Conservation (phyloP, 106 monocot genomes). For the Apostasia shenzhenica region DNA sequence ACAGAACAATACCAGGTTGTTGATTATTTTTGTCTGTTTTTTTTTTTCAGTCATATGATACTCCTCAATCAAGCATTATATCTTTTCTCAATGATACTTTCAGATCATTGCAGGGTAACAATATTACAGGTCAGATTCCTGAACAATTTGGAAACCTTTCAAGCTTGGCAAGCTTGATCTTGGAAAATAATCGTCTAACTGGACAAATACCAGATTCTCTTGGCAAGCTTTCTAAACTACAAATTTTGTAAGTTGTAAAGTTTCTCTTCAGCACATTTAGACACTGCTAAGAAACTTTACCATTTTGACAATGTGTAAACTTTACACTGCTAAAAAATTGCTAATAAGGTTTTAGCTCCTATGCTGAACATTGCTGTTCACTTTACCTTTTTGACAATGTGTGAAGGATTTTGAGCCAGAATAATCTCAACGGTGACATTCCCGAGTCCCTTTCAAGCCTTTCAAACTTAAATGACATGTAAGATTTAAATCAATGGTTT, state of each 20-base stretch:
- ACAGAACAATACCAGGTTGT: no score
- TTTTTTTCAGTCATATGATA: background rate
- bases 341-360: background rate
- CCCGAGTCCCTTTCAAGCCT: constrained; percentile 68
- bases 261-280: background rate
- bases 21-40: no score
- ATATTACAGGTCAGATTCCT: constrained; percentile 78
- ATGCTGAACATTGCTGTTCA: background rate
- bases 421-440: constrained; percentile 69
- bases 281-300: background rate
- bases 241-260: constrained; percentile 56
- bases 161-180: constrained; percentile 57
- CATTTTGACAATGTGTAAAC: no score
- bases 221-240: constrained; percentile 76
- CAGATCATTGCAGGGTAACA: constrained; percentile 64
- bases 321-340: background rate
- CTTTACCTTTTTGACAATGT: background rate
- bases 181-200: constrained; percentile 62
- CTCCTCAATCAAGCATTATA: background rate
- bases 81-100: constrained; percentile 5
- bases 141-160: constrained; percentile 75
- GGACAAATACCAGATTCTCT: constrained; percentile 79
- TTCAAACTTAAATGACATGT: constrained; percentile 56
- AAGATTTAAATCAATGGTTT: constrained; percentile 17
- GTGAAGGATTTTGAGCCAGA: constrained; percentile 72